Percentiles rank a stretch among this genome's conserved stretches.
Conservation (phyloP, 108 stramenopile species). For the Nannochloropsis granulata region DNA sequence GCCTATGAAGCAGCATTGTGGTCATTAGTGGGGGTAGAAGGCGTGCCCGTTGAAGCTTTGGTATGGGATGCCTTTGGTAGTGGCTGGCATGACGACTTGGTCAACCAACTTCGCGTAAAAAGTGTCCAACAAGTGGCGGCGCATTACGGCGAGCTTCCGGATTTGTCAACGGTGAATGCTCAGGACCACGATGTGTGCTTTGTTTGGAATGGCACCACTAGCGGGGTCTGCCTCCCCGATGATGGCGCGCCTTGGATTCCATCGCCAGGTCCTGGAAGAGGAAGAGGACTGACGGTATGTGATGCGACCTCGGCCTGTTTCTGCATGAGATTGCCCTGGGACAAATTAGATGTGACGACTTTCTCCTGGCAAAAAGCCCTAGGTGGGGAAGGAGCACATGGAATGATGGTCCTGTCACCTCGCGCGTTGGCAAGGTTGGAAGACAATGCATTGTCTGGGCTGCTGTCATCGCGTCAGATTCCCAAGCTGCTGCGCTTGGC, state of each 20-base stretch:
- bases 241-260: background rate
- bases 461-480: slow-evolving; percentile 35
- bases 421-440: slow-evolving; percentile 94
- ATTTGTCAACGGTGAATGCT: slow-evolving; percentile 60
- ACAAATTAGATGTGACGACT: slow-evolving; percentile 94
- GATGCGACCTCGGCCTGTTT: slow-evolving; percentile 98
- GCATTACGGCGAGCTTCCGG: slow-evolving; percentile 86
- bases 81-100: slow-evolving; percentile 54
- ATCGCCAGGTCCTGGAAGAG: background rate
- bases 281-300: slow-evolving; percentile 72
- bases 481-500: slow-evolving; percentile 97
- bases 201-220: slow-evolving; percentile 98
- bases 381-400: slow-evolving; percentile 98
- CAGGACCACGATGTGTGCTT: slow-evolving; percentile 85
- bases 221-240: slow-evolving; percentile 58
- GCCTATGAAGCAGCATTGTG: background rate
- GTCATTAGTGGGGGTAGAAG: background rate
- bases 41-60: background rate
- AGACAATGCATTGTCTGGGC: slow-evolving; percentile 39
- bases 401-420: slow-evolving; percentile 85
- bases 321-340: slow-evolving; percentile 97
- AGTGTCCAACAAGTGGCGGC: slow-evolving; percentile 79
- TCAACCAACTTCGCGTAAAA: slow-evolving; percentile 67
- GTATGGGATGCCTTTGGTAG: background rate
- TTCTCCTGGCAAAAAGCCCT: slow-evolving; percentile 99